These are phyloP conservation scores for Laguncularia racemosa DNA, from an alignment of 345 rosid genomes.

Conservation along the genomic window DNA sequence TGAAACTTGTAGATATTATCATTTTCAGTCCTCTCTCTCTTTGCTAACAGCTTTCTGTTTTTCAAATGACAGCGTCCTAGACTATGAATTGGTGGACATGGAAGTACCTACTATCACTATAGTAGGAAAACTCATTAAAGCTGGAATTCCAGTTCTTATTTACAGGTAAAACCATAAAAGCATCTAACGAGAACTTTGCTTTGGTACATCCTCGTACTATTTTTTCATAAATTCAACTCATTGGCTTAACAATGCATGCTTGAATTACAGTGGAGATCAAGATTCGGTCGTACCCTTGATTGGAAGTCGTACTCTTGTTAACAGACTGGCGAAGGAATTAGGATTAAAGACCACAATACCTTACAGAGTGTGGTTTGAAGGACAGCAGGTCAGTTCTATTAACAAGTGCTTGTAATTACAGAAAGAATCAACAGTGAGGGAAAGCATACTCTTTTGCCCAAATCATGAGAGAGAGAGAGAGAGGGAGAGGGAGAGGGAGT, in stretches of 20 bases:
- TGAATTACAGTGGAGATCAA: constrained; percentile 75
- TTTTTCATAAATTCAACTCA: no score
- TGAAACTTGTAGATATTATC: no score
- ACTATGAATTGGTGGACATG: constrained; percentile 66
- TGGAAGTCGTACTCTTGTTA: constrained; percentile 67
- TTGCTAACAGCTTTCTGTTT: neutral
- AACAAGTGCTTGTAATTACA: neutral
- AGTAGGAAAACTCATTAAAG: constrained; percentile 54
- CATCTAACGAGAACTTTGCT: neutral
- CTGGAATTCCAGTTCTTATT: constrained; percentile 73
- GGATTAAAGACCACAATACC: constrained; percentile 55
- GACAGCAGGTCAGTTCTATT: constrained; percentile 54
- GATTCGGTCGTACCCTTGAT: constrained; percentile 94
- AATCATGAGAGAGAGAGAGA: neutral
- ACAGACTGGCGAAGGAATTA: constrained; percentile 46
- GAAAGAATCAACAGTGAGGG: neutral
- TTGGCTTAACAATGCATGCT: neutral
- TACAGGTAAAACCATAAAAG: constrained; percentile 50
- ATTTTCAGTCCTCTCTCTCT: neutral
- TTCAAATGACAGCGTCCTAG: constrained; percentile 47
- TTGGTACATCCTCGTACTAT: no score
- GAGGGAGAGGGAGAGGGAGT: neutral
- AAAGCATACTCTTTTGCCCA: neutral
- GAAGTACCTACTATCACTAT: constrained; percentile 72
- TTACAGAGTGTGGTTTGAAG: constrained; percentile 87